A percentile compares a stretch with the other conserved stretches of the same genome.
phyloP scores from a whole-genome alignment of 768 basidiomycete genomes.

The Trametes sanguinea region DNA sequence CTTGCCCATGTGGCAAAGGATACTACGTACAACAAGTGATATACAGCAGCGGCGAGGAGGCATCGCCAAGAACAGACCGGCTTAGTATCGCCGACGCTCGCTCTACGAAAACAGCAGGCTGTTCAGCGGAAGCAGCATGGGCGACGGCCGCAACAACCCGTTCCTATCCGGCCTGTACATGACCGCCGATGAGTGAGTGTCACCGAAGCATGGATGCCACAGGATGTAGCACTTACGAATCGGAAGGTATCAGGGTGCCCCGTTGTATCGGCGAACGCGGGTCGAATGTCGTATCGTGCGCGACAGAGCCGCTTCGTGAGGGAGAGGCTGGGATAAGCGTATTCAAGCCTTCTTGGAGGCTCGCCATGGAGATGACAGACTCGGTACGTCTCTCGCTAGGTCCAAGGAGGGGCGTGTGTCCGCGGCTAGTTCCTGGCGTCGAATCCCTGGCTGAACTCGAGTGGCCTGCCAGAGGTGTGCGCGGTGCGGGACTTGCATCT shows the following conservation, averaged over 20 bases:
- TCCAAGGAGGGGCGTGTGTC: slow-evolving; percentile 9
- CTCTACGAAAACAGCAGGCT: slow-evolving; percentile 10
- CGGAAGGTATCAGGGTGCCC: slow-evolving; percentile 8
- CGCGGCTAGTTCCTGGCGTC: not conserved
- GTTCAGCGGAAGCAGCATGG: slow-evolving; percentile 8
- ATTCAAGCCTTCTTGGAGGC: not conserved
- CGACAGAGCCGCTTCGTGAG: not conserved
- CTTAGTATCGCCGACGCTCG: no score
- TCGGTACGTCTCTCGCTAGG: slow-evolving; percentile 1
- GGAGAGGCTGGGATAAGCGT: not conserved
- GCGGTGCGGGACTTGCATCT: no score
- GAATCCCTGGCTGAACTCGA: not conserved
- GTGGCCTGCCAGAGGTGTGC: no score
- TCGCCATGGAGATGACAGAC: not conserved
- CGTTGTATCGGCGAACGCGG: slow-evolving; percentile 21
- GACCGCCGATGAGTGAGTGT: no score
- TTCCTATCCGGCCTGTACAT: not conserved
- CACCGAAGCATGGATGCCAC: no score
- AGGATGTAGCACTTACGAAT: slow-evolving; percentile 6
- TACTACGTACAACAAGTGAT: no score
- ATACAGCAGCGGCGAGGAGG: no score
- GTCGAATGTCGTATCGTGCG: slow-evolving; percentile 16
- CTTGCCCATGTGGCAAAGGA: no score
- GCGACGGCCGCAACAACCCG: slow-evolving; percentile 12
- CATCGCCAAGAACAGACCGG: no score